phyloP scores from a whole-genome alignment of 2,329 filamentous ascomycete species.

The Fusarium oligoseptatum region DNA sequence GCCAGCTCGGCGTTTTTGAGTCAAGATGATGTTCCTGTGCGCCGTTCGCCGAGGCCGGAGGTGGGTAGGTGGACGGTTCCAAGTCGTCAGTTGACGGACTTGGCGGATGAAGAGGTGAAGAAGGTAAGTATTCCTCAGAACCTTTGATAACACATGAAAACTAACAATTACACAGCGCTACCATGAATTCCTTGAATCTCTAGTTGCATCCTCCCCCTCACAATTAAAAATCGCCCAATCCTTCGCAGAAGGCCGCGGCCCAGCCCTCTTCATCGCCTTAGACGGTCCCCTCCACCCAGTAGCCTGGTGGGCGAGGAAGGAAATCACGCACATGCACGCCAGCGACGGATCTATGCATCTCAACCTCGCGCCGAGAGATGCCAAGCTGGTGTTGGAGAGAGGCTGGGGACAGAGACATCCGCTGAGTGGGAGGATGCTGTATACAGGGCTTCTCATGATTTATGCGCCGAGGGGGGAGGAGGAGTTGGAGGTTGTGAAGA shows the following conservation, averaged over 20 bases:
- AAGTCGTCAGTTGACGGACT: constrained; percentile 30
- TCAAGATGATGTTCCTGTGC: constrained; percentile 22
- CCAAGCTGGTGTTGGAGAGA: constrained; percentile 22
- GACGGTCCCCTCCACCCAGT: constrained; percentile 5
- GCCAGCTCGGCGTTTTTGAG: constrained; percentile 25
- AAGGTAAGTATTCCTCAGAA: background rate
- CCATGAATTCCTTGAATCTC: constrained; percentile 26
- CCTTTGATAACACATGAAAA: background rate
- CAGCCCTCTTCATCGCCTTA: constrained; percentile 25
- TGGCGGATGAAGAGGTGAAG: constrained; percentile 7
- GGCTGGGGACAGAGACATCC: constrained; percentile 37
- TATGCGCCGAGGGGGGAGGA: constrained; percentile 30
- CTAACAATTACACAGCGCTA: constrained; percentile 12
- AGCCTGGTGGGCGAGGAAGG: constrained; percentile 6
- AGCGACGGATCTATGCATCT: constrained; percentile 35
- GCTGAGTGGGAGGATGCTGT: constrained; percentile 23
- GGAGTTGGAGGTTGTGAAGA: constrained; percentile 21
- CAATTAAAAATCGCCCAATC: constrained; percentile 34
- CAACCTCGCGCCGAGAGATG: constrained; percentile 29
- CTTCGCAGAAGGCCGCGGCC: constrained; percentile 23
- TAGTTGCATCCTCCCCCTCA: constrained; percentile 20
- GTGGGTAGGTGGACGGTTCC: constrained; percentile 33
- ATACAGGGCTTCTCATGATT: constrained; percentile 32
- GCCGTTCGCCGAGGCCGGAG: constrained; percentile 17
- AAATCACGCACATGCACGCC: constrained; percentile 33